Conservation (phyloP, 164 flowering plant genomes). For the Warburgia ugandensis region DNA sequence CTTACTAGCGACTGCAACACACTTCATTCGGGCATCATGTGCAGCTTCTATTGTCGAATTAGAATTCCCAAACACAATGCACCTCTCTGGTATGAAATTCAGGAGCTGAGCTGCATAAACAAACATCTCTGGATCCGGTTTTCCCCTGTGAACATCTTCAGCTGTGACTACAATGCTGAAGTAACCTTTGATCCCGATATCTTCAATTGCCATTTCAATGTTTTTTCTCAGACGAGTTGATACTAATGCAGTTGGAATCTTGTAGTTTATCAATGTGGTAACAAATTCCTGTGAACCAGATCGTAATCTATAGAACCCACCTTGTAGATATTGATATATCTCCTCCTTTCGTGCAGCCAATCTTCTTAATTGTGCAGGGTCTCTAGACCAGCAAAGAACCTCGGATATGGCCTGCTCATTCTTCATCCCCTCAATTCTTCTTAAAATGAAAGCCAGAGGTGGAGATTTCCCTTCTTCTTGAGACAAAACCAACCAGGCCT, state of each 20-base stretch:
- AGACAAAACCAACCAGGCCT: constrained; percentile 75
- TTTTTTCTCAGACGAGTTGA: constrained; percentile 71
- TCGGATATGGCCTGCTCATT: constrained; percentile 93
- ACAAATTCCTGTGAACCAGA: constrained; percentile 82
- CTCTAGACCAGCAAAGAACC: constrained; percentile 96
- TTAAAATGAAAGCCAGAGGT: constrained; percentile 62
- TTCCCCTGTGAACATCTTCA: constrained; percentile 91
- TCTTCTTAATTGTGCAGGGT: constrained; percentile 53
- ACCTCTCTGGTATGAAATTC: constrained; percentile 75
- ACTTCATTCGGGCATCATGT: constrained; percentile 91
- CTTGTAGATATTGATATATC: constrained; percentile 64
- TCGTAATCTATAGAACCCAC: constrained; percentile 62
- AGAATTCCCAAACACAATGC: constrained; percentile 95
- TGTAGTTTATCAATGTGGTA: constrained; percentile 58
- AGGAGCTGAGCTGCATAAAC: constrained; percentile 79
- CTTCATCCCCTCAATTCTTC: constrained; percentile 93
- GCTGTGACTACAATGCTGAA: constrained; percentile 76
- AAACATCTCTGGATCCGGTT: constrained; percentile 99
- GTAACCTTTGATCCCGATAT: constrained; percentile 53
- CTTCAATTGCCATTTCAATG: constrained; percentile 57
- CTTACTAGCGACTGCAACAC: constrained; percentile 94
- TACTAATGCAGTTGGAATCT: constrained; percentile 89
- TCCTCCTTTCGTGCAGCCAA: constrained; percentile 79
- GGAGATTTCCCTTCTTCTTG: constrained; percentile 90
- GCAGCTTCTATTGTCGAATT: constrained; percentile 93